Conservation (phyloP, 345 rosid genomes). For the Populus alba region DNA sequence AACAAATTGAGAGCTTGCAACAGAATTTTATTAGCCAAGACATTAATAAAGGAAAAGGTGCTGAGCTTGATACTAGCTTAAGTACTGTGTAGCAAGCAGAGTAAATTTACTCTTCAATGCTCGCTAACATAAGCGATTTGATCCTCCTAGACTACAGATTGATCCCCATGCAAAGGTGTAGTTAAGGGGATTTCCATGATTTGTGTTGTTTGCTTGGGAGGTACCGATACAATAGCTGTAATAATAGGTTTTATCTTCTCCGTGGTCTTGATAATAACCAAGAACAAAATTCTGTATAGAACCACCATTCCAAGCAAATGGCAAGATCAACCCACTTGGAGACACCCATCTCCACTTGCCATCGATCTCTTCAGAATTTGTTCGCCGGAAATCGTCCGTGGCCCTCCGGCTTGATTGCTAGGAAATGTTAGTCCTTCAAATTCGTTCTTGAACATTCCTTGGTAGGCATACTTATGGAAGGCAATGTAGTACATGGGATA, state of each 20-base stretch:
- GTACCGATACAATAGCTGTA: neutral
- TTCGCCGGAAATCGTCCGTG: constrained; percentile 17
- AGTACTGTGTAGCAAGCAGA: too few species aligned
- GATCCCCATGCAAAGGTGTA: constrained; percentile 4
- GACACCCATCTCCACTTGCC: constrained; percentile 45
- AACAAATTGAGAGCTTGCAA: too few species aligned
- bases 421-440: constrained; percentile 40
- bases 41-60: too few species aligned
- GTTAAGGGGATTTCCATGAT: constrained; percentile 9
- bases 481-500: constrained; percentile 49
- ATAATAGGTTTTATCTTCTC: constrained; percentile 33
- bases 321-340: constrained; percentile 54
- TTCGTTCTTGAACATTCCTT: constrained; percentile 18
- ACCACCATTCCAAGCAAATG: constrained; percentile 41
- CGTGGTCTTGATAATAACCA: constrained; percentile 23
- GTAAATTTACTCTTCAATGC: too few species aligned
- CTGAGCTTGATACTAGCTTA: too few species aligned
- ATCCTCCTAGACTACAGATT: too few species aligned
- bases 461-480: constrained; percentile 18
- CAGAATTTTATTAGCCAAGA: too few species aligned
- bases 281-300: constrained; percentile 36
- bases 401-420: constrained; percentile 1
- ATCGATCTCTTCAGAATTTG: constrained; percentile 31
- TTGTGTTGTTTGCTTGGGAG: neutral
- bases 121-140: neutral